Evolutionary conservation across 495 filamentous ascomycete genomes (phyloP).

Genomic region (Penicillium simplicissimum): DNA sequence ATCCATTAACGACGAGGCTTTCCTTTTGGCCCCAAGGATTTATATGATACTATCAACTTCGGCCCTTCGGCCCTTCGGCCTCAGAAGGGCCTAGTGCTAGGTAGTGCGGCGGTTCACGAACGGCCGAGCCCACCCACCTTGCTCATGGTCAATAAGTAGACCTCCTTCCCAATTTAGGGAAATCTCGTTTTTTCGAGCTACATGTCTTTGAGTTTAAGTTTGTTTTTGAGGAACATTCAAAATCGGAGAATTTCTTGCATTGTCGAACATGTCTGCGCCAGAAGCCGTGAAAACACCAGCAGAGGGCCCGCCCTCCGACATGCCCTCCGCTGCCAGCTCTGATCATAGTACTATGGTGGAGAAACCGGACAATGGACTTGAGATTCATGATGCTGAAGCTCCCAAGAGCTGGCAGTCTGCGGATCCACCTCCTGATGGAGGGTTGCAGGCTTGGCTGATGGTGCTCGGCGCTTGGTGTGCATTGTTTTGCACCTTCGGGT

Average conservation of each 20-base stretch:
- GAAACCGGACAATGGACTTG: background rate
- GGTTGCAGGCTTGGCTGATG: slow-evolving; percentile 42
- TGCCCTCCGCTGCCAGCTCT: background rate
- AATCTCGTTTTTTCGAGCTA: background rate
- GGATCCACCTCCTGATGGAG: slow-evolving; percentile 35
- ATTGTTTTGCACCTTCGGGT: slow-evolving; percentile 44
- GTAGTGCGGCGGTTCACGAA: slow-evolving; percentile 4
- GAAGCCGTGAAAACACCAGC: background rate
- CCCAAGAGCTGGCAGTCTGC: background rate
- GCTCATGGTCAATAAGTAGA: background rate
- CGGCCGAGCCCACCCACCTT: background rate
- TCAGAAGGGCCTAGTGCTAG: background rate
- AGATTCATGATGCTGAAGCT: background rate
- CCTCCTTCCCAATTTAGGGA: background rate
- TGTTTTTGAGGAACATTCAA: background rate
- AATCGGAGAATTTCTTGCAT: background rate
- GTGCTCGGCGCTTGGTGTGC: slow-evolving; percentile 42
- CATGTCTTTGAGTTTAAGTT: background rate
- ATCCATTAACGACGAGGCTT: background rate
- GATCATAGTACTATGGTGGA: background rate
- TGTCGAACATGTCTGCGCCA: background rate
- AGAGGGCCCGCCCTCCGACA: background rate
- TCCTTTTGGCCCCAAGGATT: background rate
- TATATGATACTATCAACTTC: background rate
- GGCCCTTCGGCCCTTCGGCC: background rate